Conservation (phyloP, 345 rosid genomes). For the Acer campestre region DNA sequence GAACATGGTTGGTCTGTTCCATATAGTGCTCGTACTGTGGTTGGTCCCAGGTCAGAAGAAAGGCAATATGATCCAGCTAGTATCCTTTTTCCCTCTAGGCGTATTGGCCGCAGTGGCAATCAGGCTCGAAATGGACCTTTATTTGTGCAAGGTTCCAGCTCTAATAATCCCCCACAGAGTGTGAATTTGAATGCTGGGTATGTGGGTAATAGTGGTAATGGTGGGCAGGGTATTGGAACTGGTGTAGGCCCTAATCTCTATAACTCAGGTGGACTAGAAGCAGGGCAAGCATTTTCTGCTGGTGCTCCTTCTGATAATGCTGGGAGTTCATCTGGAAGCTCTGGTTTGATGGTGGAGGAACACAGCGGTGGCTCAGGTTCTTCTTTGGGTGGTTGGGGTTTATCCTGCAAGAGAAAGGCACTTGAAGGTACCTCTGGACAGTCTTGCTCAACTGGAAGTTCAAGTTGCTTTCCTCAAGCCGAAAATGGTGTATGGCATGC, state of each 20-base stretch:
- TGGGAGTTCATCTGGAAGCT: slow-evolving; percentile 61
- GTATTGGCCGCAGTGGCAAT: slow-evolving; percentile 33
- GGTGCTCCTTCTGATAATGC: slow-evolving; percentile 34
- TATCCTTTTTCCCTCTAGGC: slow-evolving; percentile 37
- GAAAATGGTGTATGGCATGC: slow-evolving; percentile 47
- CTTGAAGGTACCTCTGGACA: slow-evolving; percentile 78
- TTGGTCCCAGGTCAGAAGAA: slow-evolving; percentile 51
- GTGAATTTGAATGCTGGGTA: slow-evolving; percentile 38
- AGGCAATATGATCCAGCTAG: slow-evolving; percentile 45
- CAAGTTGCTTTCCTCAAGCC: slow-evolving; percentile 50
- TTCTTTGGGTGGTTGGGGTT: slow-evolving; percentile 67
- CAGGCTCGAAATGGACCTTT: slow-evolving; percentile 47
- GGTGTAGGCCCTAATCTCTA: slow-evolving; percentile 26
- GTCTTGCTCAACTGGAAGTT: slow-evolving; percentile 54
- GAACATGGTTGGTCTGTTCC: slow-evolving; percentile 52
- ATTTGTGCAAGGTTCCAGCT: slow-evolving; percentile 56
- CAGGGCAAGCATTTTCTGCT: slow-evolving; percentile 29
- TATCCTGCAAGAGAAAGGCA: slow-evolving; percentile 89
- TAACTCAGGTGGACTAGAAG: slow-evolving; percentile 37
- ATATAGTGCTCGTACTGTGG: slow-evolving; percentile 31
- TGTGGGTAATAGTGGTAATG: slow-evolving; percentile 39
- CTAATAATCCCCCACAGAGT: slow-evolving; percentile 41
- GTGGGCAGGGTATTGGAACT: slow-evolving; percentile 36
- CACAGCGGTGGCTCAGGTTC: slow-evolving; percentile 55
- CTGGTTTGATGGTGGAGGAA: slow-evolving; percentile 54